Evolutionary conservation across 805 yeast genomes (phyloP).

Genomic region (Saccharomycopsis sp.): DNA sequence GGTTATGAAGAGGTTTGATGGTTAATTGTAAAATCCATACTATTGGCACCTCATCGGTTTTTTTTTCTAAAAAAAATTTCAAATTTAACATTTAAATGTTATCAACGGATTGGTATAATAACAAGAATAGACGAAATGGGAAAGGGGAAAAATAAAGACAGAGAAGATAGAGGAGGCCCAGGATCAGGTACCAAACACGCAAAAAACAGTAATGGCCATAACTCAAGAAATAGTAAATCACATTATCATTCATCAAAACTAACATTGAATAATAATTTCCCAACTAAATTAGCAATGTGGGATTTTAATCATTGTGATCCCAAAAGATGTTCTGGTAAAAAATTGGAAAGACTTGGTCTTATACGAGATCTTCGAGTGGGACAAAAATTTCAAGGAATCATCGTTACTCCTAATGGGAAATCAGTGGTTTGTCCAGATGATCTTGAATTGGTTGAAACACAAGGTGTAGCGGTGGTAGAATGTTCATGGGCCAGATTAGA

Average conservation of each 20-base stretch:
- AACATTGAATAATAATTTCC: too few relatives aligned
- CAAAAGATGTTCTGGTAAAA: slow-evolving; percentile 92
- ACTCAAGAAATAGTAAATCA: background rate
- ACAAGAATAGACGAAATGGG: too few relatives aligned
- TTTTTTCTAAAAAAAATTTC: too few relatives aligned
- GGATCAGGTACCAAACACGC: background rate
- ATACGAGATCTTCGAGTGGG: slow-evolving; percentile 79
- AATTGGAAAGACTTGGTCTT: slow-evolving; percentile 77
- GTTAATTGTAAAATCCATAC: too few relatives aligned
- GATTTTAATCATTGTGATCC: slow-evolving; percentile 99
- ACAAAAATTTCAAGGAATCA: slow-evolving; percentile 82
- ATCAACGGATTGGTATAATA: too few relatives aligned
- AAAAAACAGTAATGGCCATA: background rate
- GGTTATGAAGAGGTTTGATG: too few relatives aligned
- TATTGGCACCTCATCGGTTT: too few relatives aligned
- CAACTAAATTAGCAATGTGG: slow-evolving; percentile 94
- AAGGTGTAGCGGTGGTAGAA: slow-evolving; percentile 96
- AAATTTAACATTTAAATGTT: too few relatives aligned
- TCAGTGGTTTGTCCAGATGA: slow-evolving; percentile 87
- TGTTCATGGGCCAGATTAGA: slow-evolving; percentile 98
- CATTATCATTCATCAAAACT: background rate
- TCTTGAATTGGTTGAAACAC: slow-evolving; percentile 56
- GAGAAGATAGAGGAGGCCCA: background rate
- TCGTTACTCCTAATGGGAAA: slow-evolving; percentile 89
- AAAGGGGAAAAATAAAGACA: slow-evolving; percentile 6